phyloP scores from a whole-genome alignment of 371 early-diverging fungal genomes.

The Furculomyces boomerangus region DNA sequence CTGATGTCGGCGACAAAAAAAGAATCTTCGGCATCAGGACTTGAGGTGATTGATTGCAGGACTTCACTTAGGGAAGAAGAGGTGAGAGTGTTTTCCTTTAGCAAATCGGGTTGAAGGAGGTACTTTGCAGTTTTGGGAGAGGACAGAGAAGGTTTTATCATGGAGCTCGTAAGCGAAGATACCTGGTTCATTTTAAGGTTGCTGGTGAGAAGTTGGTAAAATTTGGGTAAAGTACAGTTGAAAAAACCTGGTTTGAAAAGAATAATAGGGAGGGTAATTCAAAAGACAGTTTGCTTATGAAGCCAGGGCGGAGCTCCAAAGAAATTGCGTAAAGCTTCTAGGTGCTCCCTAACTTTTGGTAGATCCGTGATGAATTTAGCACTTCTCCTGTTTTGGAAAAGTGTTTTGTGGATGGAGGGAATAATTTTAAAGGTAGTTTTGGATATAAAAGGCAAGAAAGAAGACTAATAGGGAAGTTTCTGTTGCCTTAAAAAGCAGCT shows the following conservation, averaged over 20 bases:
- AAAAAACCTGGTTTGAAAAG: background rate
- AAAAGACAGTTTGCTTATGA: background rate
- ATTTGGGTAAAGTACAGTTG: background rate
- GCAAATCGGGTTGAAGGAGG: background rate
- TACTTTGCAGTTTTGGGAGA: background rate
- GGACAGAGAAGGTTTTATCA: background rate
- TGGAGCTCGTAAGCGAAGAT: background rate
- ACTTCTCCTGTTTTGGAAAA: background rate
- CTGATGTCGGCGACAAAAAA: constrained; percentile 89
- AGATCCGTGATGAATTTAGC: background rate
- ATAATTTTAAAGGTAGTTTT: too few species aligned
- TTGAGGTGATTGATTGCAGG: background rate
- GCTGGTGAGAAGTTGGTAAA: background rate
- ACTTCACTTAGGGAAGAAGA: background rate
- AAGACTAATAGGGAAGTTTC: too few species aligned
- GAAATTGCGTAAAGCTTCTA: background rate
- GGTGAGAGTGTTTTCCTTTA: background rate
- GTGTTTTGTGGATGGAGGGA: background rate
- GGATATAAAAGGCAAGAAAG: too few species aligned
- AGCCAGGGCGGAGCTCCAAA: background rate
- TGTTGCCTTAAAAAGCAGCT: too few species aligned
- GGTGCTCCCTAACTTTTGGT: background rate
- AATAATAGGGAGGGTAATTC: background rate
- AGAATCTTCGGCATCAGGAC: constrained; percentile 53
- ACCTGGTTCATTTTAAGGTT: background rate